phyloP scores from a whole-genome alignment of 192 early-diverging fungal genomes.

The Fimicolochytrium jonesii region DNA sequence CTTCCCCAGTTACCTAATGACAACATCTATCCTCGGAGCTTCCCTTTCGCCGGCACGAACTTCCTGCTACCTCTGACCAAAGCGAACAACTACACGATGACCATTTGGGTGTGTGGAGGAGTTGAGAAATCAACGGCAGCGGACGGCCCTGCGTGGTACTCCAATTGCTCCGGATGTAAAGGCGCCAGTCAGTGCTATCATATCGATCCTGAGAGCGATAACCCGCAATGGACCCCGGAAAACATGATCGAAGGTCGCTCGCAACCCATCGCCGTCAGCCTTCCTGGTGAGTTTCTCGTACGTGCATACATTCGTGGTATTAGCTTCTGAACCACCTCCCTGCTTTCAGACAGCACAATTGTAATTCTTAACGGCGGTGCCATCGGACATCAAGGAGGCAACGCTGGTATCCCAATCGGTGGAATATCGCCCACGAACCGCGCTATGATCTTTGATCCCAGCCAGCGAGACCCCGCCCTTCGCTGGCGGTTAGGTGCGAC shows the following conservation, averaged over 20 bases:
- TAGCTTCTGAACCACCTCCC: no score
- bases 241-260: slow-evolving; percentile 17
- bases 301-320: no score
- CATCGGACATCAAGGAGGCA: slow-evolving; percentile 23
- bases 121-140: slow-evolving; percentile 4
- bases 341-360: slow-evolving; percentile 13
- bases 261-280: slow-evolving; percentile 15
- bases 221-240: slow-evolving; percentile 18
- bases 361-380: slow-evolving; percentile 10
- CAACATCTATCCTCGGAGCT: slow-evolving; percentile 18
- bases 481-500: slow-evolving; percentile 20
- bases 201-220: slow-evolving; percentile 20
- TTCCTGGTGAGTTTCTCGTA: no score
- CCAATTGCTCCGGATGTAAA: slow-evolving; percentile 10
- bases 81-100: slow-evolving; percentile 30
- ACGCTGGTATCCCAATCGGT: slow-evolving; percentile 16
- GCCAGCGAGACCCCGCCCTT: not conserved
- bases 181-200: slow-evolving; percentile 24
- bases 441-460: slow-evolving; percentile 33
- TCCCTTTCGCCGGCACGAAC: slow-evolving; percentile 31
- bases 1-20: slow-evolving; percentile 13
- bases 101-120: slow-evolving; percentile 40
- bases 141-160: slow-evolving; percentile 9
- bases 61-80: slow-evolving; percentile 32
- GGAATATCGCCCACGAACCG: slow-evolving; percentile 23